Base-by-base conservation (phyloP, 2,329 filamentous ascomycete genomes). In the Apiospora hydei region DNA sequence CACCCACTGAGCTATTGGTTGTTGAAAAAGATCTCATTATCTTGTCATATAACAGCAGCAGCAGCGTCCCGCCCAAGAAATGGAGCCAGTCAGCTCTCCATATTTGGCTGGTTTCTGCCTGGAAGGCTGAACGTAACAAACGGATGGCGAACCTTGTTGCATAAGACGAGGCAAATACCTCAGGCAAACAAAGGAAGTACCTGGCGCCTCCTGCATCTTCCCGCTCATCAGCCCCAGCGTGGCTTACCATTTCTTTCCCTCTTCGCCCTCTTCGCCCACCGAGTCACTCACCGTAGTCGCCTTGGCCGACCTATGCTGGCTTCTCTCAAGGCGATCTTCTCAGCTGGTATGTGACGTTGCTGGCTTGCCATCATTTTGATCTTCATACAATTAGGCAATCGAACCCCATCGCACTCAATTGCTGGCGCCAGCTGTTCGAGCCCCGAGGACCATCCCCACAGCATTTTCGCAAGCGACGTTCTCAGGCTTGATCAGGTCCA, bases 381-480 rank as follows among this genome's bases (percentile, higher is more conserved):
- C 64, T 26, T 77, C 77, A 87, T 38, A 87, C 84, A 73, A 87
- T 85, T 74, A 87, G 76, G 73, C 83, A 84, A 69, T 86, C 84
- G 71, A 85, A 84, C 11, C 83, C 82, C 73, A 84, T 78, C n/a
- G 81, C 80, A 71, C 83, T 83, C 66, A 87, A 76, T 70, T 82
- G 82, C 71, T 82, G 80, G 61, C 87, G 76, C 85, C 85, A 87
- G 73, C 68, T 72, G 14, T 70, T 64, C 16, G 66, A 69, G 24
- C 16, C 53, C 24, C 71, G 41, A 41, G n/a, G 30, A 21, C 18
- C 53, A 14, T 30, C 47, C 46, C 64, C 38, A 24, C 51, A 16
- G n/a, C 41, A 21, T 4, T 18, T 14, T 4, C 38, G 21, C 3
- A 26, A 49, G 14, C 67, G 18, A 11, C 71, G 71, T 11, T 51